Percentiles rank a stretch among this genome's conserved stretches.
Evolutionary conservation across 495 filamentous ascomycete genomes (phyloP).

Genomic region (Pyrenopolyporus hunteri): DNA sequence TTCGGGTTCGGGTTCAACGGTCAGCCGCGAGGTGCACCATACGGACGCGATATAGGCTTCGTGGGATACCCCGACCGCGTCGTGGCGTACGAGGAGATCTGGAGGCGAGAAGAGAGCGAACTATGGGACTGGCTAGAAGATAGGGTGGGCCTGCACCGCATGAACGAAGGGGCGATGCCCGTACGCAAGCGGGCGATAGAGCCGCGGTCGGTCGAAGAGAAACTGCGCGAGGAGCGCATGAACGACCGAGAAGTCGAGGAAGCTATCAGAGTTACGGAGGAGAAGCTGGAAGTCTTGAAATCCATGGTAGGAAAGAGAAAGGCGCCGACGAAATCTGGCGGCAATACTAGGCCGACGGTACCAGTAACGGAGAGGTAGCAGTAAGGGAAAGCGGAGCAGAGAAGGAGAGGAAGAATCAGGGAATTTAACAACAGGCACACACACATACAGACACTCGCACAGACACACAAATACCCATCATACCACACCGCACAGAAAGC

Average conservation of each 20-base stretch:
- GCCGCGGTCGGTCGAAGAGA: conserved; percentile 56
- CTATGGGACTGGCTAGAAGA: conserved; percentile 98
- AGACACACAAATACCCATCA: neutral
- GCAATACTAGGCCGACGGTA: conserved; percentile 11
- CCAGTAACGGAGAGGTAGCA: conserved; percentile 23
- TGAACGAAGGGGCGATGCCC: conserved; percentile 52
- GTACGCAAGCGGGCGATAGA: conserved; percentile 50
- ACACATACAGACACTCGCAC: too few relatives aligned
- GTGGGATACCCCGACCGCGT: conserved; percentile 66
- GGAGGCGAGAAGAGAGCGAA: conserved; percentile 86
- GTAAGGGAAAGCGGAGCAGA: neutral
- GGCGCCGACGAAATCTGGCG: conserved; percentile 29
- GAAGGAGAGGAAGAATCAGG: neutral
- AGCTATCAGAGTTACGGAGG: conserved; percentile 84
- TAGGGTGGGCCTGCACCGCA: conserved; percentile 74
- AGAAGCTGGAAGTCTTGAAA: conserved; percentile 77
- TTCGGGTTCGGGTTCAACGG: conserved; percentile 55
- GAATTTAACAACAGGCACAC: too few relatives aligned
- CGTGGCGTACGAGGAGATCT: conserved; percentile 91
- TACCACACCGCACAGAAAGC: conserved; percentile 13
- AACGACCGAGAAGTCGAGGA: conserved; percentile 80
- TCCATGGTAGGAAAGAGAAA: conserved; percentile 67
- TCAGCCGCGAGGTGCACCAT: conserved; percentile 43
- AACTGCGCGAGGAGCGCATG: conserved; percentile 72
- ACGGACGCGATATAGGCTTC: conserved; percentile 45